Base-by-base conservation (phyloP, 129 eudicot species). In the Flaveria brownii region DNA sequence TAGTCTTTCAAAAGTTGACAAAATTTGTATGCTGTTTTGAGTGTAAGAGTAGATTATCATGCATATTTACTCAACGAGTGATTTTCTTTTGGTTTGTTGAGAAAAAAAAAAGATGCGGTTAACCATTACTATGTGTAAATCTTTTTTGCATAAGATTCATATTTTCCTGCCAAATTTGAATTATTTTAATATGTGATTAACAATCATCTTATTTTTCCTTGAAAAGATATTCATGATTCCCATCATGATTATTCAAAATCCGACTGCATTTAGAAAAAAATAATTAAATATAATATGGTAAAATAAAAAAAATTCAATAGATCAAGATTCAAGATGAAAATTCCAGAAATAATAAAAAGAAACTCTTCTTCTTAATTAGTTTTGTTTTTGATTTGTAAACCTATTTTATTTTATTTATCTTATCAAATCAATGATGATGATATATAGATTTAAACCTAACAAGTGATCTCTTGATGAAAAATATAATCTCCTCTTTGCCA, bases 71-170 rank as follows among this genome's bases (percentile, higher is more conserved):
- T 52, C 64, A 33, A 55, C 14, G 41, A 30, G n/a, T 70, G 63
- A 36, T 71, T 78, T 79, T 80, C 70, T 73, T 39, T 30, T 41
- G 14, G 84, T 73, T 80, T 80, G 84, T 80, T 80, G 70, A 68
- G 79, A 80, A 80, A 80, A 80, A 80, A 36, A 22, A 36, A 72
- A 23, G 28, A 25, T 72, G 73, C n/a, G 41, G 66, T 72, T 72
- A 72, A 41, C 68, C 71, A 72, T 54, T 41, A 51, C 59, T 63
- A 39, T 1, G 41, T 18, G 15, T 62, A 23, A 79, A 36, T 72
- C 67, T 72, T 80, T 64, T 47, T 18, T 9, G 51, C 41, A 36
- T 36, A 36, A 79, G 78, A 67, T 42, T 64, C 42, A 64, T 72
- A 30, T 49, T 71, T 70, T 72, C 82, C 67, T 79, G 68, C 82